phyloP scores from a whole-genome alignment of 2,329 filamentous ascomycete species.

The Diplodia intermedia region DNA sequence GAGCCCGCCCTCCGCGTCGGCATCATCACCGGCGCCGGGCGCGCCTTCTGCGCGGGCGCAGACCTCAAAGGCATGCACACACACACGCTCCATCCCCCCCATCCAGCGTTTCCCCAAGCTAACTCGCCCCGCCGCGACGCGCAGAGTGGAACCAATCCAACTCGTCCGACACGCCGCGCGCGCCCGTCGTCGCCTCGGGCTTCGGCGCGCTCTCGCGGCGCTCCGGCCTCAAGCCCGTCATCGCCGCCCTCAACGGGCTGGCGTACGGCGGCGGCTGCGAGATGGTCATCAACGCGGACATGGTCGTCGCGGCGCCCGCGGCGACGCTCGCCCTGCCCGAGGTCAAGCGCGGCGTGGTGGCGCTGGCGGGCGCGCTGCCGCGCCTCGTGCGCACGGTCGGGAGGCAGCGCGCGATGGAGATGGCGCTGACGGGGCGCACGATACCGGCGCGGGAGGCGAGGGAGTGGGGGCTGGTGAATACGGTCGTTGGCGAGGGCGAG shows the following conservation, averaged over 20 bases:
- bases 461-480: conserved; percentile 41
- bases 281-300: conserved; percentile 40
- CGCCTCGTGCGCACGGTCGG: conserved; percentile 41
- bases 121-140: neutral
- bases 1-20: conserved; percentile 34
- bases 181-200: conserved; percentile 43
- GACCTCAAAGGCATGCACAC: conserved; percentile 34
- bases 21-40: conserved; percentile 36
- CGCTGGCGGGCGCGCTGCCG: conserved; percentile 40
- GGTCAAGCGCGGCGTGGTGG: conserved; percentile 40
- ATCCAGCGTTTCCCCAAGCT: neutral
- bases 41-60: conserved; percentile 37
- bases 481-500: conserved; percentile 36
- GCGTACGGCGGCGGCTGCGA: conserved; percentile 41
- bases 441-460: conserved; percentile 37
- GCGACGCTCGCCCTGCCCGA: conserved; percentile 41
- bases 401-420: conserved; percentile 40
- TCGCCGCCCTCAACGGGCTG: conserved; percentile 66
- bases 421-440: conserved; percentile 39
- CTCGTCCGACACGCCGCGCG: conserved; percentile 2
- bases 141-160: conserved; percentile 28
- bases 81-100: neutral
- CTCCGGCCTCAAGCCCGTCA: conserved; percentile 65
- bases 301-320: conserved; percentile 39
- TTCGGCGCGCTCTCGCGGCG: conserved; percentile 64